Conservation (phyloP, 2,329 filamentous ascomycete genomes). For the Rhexocercosporidium sp. region DNA sequence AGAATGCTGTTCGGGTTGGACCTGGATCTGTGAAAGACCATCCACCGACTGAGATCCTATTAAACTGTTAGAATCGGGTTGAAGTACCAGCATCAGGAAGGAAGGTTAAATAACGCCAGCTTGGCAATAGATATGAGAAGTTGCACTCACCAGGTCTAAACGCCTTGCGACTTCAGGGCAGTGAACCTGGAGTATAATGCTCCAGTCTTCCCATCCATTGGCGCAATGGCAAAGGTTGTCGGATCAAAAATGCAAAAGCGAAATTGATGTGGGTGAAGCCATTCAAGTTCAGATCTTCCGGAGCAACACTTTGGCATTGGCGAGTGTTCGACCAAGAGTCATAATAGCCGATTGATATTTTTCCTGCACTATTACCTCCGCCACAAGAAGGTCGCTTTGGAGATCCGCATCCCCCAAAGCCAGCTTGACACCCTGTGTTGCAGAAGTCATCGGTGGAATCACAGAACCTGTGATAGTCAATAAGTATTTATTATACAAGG, state of each 20-base stretch:
- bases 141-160: constrained; percentile 10
- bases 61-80: too few species aligned
- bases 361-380: neutral
- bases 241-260: constrained; percentile 51
- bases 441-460: constrained; percentile 42
- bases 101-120: too few species aligned
- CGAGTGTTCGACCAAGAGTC: constrained; percentile 13
- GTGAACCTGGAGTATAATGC: constrained; percentile 22
- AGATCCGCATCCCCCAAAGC: constrained; percentile 11
- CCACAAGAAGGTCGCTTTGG: constrained; percentile 16
- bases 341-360: constrained; percentile 7
- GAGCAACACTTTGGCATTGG: constrained; percentile 3
- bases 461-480: constrained; percentile 46
- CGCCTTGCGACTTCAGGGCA: constrained; percentile 13
- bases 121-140: too few species aligned
- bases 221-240: constrained; percentile 34
- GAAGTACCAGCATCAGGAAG: too few species aligned
- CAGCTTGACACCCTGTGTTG: constrained; percentile 6
- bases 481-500: constrained; percentile 23
- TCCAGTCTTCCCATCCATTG: constrained; percentile 33
- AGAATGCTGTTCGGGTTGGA: constrained; percentile 4
- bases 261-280: constrained; percentile 38
- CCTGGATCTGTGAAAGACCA: constrained; percentile 13
- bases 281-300: constrained; percentile 5
- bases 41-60: constrained; percentile 18